A percentile compares a stretch with the other conserved stretches of the same genome.
Evolutionary conservation across 2,329 filamentous ascomycete genomes (phyloP).

Genomic region (Aspergillus pseudoterreus): DNA sequence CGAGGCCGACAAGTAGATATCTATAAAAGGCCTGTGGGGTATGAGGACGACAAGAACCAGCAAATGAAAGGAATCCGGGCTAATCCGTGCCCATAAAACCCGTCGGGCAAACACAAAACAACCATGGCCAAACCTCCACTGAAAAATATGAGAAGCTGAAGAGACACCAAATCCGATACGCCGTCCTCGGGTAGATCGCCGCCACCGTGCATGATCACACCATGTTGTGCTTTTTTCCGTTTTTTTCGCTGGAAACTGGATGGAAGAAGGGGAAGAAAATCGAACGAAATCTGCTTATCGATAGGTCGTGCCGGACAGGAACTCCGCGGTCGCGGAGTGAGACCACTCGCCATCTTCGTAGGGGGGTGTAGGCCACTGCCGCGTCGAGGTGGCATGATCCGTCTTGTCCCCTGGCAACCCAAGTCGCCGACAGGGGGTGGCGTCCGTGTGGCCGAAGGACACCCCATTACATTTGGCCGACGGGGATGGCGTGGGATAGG

Average conservation of each 20-base stretch:
- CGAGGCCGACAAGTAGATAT: slow-evolving; percentile 35
- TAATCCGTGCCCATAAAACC: slow-evolving; percentile 19
- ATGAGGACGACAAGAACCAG: slow-evolving; percentile 31
- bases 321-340: slow-evolving; percentile 74
- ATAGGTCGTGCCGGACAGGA: slow-evolving; percentile 59
- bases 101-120: slow-evolving; percentile 9
- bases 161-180: slow-evolving; percentile 28
- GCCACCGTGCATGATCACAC: slow-evolving; percentile 21
- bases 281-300: slow-evolving; percentile 22
- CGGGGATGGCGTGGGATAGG: slow-evolving; percentile 70
- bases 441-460: slow-evolving; percentile 61
- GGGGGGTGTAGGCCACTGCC: slow-evolving; percentile 92
- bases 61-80: slow-evolving; percentile 20
- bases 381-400: slow-evolving; percentile 48
- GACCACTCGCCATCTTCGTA: slow-evolving; percentile 95
- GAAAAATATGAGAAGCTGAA: slow-evolving; percentile 11
- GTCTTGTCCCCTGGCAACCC: slow-evolving; percentile 60
- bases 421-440: slow-evolving; percentile 59
- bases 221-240: background rate
- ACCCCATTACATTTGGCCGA: slow-evolving; percentile 79
- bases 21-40: slow-evolving; percentile 34
- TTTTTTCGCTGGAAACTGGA: slow-evolving; percentile 16
- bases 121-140: slow-evolving; percentile 18
- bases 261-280: slow-evolving; percentile 11
- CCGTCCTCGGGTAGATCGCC: slow-evolving; percentile 26